Base-by-base conservation (phyloP, 768 basidiomycete species). In the Boletus rubroflammeus region DNA sequence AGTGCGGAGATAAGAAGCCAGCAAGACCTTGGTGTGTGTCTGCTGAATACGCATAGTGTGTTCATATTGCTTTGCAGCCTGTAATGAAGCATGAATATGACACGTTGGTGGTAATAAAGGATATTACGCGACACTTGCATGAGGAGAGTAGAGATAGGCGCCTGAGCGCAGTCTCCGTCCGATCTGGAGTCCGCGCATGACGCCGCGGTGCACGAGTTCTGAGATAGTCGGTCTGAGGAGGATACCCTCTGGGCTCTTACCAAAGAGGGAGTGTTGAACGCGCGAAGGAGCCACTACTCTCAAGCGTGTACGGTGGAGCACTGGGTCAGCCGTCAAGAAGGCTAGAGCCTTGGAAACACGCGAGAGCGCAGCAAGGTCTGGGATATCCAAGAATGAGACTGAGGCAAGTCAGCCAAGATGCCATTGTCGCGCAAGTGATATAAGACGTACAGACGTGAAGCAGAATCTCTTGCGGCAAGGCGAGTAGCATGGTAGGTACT, bases 301-400 rank as follows among this genome's bases (percentile, higher is more conserved):
- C 54, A 89, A 66, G 13, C 88, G 81, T 53, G 78, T 75, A 42
- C 75, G 78, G 61, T 89, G 85, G 31, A 90, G 70, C 10, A 84
- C 77, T 0, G 82, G 85, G 65, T 90, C 87, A 7, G 75, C 67
- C 11, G 84, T 78, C 48, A 88, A 73, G 7, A 62, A 64, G 8
- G 76, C 75, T 7, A 89, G 73, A 23, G 66, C 55, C 26, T 76
- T 80, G 48, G 73, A 78, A 26, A 78, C 73, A 51, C 73, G 77
- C 8, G 79, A 76, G 38, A 88, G 65, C 1, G 75, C 62, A 44
- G 78, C 78, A 43, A 89, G 78, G 64, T 90, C 88, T 0, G 88
- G 88, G 6, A 89, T 68, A 68, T 90, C 88, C 51, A 90, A 75
- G 66, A 81, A 90, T 0, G 84, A 82, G 42, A 86, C 87, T 88